A percentile compares a stretch with the other conserved stretches of the same genome.
Conservation (phyloP, 345 rosid species). For the Citrus cavaleriei region DNA sequence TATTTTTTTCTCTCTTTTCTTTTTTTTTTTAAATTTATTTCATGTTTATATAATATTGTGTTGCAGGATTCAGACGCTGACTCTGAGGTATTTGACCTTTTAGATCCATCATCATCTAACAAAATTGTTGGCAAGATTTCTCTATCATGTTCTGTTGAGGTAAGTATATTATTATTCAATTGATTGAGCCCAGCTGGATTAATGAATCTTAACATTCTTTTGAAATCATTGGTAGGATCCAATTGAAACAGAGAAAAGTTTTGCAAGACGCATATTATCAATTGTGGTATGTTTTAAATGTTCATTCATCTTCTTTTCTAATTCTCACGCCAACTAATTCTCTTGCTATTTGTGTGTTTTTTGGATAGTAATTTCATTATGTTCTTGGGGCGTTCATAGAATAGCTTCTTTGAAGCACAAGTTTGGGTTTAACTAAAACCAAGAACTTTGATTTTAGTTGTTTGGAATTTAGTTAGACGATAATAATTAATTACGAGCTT, state of each 20-base stretch:
- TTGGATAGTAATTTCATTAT: background rate
- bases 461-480: background rate
- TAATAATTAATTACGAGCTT: background rate
- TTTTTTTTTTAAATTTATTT: background rate
- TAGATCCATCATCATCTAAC: slow-evolving; percentile 61
- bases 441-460: background rate
- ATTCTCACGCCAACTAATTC: background rate
- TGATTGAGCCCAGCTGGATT: background rate
- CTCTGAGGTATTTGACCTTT: slow-evolving; percentile 47
- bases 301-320: slow-evolving; percentile 1
- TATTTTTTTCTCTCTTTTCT: background rate
- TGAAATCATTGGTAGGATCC: slow-evolving; percentile 61
- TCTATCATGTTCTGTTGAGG: slow-evolving; percentile 88
- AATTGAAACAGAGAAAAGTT: slow-evolving; percentile 74
- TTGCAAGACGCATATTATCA: slow-evolving; percentile 82
- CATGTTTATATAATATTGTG: background rate
- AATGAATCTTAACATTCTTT: slow-evolving; percentile 16
- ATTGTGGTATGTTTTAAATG: slow-evolving; percentile 57
- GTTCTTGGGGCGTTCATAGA: background rate
- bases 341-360: background rate
- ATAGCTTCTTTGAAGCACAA: background rate
- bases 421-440: background rate
- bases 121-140: slow-evolving; percentile 58
- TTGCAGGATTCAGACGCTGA: slow-evolving; percentile 62
- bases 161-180: slow-evolving; percentile 20